phyloP scores from a whole-genome alignment of 148 eudicot species.

The Rhododendron griersonianum region DNA sequence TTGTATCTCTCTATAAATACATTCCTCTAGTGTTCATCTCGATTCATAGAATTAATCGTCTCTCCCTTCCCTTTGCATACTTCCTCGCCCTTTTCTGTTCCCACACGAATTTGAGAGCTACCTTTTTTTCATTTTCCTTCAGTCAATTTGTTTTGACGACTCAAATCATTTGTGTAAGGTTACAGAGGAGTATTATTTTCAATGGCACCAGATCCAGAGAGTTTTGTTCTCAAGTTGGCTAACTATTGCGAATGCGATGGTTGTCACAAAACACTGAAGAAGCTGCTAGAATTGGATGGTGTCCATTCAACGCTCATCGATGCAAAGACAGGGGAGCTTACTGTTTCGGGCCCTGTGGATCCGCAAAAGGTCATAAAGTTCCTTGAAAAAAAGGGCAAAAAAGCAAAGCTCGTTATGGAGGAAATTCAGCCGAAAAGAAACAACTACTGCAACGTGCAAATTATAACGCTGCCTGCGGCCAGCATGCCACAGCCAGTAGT shows the following conservation, averaged over 20 bases:
- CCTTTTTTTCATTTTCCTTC: too few relatives aligned
- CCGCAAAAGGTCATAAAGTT: neutral
- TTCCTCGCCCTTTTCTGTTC: too few relatives aligned
- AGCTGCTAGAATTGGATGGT: neutral
- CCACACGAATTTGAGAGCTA: too few relatives aligned
- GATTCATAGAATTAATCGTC: too few relatives aligned
- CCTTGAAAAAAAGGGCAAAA: neutral
- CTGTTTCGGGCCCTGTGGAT: neutral
- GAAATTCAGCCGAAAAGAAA: neutral
- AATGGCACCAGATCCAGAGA: neutral
- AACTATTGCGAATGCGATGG: neutral
- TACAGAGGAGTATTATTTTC: neutral
- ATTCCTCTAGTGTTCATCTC: too few relatives aligned
- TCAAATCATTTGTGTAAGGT: too few relatives aligned
- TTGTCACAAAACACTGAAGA: neutral
- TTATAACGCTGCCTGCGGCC: neutral
- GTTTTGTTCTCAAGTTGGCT: neutral
- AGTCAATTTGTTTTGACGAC: too few relatives aligned
- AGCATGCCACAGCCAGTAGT: neutral
- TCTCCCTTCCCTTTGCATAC: too few relatives aligned
- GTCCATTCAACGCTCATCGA: neutral
- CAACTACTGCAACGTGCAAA: neutral
- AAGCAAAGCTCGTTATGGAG: neutral
- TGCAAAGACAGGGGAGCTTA: neutral
- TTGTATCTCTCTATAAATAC: too few relatives aligned